These are phyloP conservation scores for Anethum foeniculum DNA, from an alignment of 140 eudicot species.

Conservation along the genomic window DNA sequence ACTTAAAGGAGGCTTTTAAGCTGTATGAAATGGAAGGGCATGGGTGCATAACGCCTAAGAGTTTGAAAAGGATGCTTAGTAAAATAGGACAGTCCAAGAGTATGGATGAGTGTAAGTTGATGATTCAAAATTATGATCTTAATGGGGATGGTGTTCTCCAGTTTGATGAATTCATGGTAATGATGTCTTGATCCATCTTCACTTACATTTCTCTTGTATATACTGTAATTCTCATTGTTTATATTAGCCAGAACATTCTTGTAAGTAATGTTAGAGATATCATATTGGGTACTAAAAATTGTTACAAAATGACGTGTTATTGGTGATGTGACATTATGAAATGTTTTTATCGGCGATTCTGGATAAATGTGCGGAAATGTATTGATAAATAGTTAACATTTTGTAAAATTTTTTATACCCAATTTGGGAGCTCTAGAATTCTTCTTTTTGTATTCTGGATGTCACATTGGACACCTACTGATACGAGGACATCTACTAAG, in stretches of 20 bases:
- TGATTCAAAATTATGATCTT: constrained; percentile 56
- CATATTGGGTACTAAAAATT: no score
- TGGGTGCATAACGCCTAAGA: constrained; percentile 59
- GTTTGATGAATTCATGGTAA: constrained; percentile 55
- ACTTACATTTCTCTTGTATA: neutral
- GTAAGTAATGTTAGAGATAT: neutral
- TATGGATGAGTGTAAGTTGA: constrained; percentile 41
- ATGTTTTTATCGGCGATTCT: no score
- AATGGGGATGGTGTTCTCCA: constrained; percentile 67
- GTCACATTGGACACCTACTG: neutral
- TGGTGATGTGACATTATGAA: no score
- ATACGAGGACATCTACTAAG: neutral
- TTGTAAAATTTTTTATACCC: no score
- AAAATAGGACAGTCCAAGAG: constrained; percentile 47
- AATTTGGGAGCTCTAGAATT: no score
- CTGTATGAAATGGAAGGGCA: constrained; percentile 51
- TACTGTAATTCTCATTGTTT: neutral
- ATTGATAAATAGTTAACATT: no score
- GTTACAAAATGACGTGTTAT: no score
- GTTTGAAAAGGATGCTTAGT: constrained; percentile 65
- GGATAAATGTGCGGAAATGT: no score
- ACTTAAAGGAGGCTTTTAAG: constrained; percentile 48
- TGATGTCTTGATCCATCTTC: constrained; percentile 45
- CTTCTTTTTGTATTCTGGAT: neutral
- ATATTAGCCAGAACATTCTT: neutral